phyloP scores from a whole-genome alignment of 2,329 filamentous ascomycete genomes.

The Periglandula ipomoeae region DNA sequence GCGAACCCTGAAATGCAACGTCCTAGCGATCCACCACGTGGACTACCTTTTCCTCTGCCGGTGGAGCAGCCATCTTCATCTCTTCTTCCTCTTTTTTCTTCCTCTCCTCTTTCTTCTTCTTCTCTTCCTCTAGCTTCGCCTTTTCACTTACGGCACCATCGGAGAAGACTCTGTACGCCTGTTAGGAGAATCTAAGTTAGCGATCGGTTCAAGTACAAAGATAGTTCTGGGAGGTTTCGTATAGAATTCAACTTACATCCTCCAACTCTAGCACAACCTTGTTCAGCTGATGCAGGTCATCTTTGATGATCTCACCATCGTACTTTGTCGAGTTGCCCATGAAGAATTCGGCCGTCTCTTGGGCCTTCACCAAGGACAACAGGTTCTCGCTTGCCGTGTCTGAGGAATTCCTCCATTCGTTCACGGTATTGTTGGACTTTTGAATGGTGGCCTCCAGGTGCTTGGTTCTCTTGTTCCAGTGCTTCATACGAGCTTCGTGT shows the following conservation, averaged over 20 bases:
- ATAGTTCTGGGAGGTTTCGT: too few relatives aligned
- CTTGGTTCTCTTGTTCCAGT: conserved; percentile 1
- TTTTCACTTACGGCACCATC: neutral
- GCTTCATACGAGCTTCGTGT: neutral
- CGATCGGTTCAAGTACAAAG: neutral
- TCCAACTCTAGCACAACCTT: neutral
- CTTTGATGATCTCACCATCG: neutral
- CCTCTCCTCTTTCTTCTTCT: neutral
- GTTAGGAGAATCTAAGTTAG: neutral
- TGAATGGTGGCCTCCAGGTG: neutral
- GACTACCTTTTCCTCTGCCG: neutral
- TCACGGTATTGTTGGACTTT: neutral
- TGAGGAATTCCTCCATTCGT: neutral
- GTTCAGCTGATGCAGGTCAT: conserved; percentile 1
- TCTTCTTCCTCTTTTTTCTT: neutral
- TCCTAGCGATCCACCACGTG: neutral
- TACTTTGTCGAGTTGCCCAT: neutral
- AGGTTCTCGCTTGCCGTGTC: neutral
- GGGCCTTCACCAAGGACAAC: neutral
- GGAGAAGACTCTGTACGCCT: neutral
- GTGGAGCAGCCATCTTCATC: neutral
- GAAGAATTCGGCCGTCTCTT: neutral
- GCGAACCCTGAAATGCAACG: too few relatives aligned
- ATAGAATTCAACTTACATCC: neutral
- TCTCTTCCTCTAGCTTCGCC: neutral